Evolutionary conservation across 2,329 filamentous ascomycete genomes (phyloP), one percentile per base, ranked within the genome.

Genomic region (Cladosporium colombiae): DNA sequence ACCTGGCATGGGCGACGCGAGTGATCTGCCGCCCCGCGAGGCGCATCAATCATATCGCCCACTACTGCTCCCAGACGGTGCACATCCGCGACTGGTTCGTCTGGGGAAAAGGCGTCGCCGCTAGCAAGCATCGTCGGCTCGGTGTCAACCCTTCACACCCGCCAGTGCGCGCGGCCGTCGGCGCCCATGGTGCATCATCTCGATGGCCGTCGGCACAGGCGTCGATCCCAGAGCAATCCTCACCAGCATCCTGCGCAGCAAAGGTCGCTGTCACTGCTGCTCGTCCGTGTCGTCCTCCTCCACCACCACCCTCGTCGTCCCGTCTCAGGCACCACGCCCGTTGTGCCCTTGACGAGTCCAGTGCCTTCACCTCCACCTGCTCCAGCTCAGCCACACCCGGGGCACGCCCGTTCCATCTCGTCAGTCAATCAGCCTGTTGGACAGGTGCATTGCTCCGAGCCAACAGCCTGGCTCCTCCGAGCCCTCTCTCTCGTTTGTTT

Each of bases 81-180:
- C 49, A 52, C 18, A 52, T 25, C 25, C 27, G 53, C 55, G n/a
- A 57, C 55, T 58, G 56, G 56, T 6, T 62, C 46, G 60, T 62
- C 60, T 62, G 60, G 60, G 60, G 61, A 63, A 63, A 35, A 63
- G 33, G 61, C 50, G 35, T 35, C 21, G 35, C 50, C 50, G 50
- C 50, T 63, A 63, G 61, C 61, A 63, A 50, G 61, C 61, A 46
- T 56, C 25, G 56, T 59, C 56, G 56, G 35, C 31, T 59, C 56
- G 56, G n/a, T 21, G 35, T 23, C 21, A 14, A 37, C 37, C 33
- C 61, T 53, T 63, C 61, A 40, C 49, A 40, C 53, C 59, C 18
- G 33, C 37, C 35, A 33, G 21, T 49, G 44, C 35, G 40, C 27
- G 23, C 37, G 4, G 57, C 35, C 57, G 57, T 27, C 57, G 31